These are phyloP conservation scores for Kwoniella shandongensis DNA, from an alignment of 768 basidiomycete species.

Conservation along the genomic window DNA sequence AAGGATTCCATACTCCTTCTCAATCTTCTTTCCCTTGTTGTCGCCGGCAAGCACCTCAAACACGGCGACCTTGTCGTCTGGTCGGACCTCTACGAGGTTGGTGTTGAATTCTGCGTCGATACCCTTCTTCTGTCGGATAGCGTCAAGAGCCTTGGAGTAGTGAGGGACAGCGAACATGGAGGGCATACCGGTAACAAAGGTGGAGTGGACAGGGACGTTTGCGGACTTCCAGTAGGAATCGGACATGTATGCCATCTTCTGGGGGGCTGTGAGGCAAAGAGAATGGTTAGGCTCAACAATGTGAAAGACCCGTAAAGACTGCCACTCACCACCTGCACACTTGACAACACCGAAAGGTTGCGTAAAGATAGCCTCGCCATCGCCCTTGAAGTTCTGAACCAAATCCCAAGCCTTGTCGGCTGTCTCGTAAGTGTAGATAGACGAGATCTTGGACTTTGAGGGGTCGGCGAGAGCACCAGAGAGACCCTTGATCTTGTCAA, in stretches of 20 bases:
- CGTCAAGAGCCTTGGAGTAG: slow-evolving; percentile 83
- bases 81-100: slow-evolving; percentile 75
- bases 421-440: slow-evolving; percentile 86
- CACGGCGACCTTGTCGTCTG: slow-evolving; percentile 70
- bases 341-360: slow-evolving; percentile 91
- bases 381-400: slow-evolving; percentile 74
- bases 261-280: slow-evolving; percentile 24
- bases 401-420: slow-evolving; percentile 86
- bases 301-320: too few species aligned
- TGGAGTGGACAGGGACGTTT: slow-evolving; percentile 62
- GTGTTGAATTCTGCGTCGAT: slow-evolving; percentile 78
- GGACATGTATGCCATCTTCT: slow-evolving; percentile 49
- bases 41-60: slow-evolving; percentile 71
- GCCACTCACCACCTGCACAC: slow-evolving; percentile 64
- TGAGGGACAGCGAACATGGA: slow-evolving; percentile 97
- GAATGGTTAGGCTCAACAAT: neutral
- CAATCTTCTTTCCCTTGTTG: slow-evolving; percentile 61
- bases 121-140: slow-evolving; percentile 72
- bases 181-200: slow-evolving; percentile 88
- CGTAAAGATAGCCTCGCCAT: slow-evolving; percentile 78
- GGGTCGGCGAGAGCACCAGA: slow-evolving; percentile 73
- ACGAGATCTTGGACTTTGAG: slow-evolving; percentile 71
- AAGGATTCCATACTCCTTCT: slow-evolving; percentile 75
- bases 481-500: slow-evolving; percentile 71
- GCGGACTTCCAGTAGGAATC: slow-evolving; percentile 66